These are phyloP conservation scores for Pseudocercospora fuligena DNA, from an alignment of 2,329 filamentous ascomycete genomes.

Conservation along the genomic window DNA sequence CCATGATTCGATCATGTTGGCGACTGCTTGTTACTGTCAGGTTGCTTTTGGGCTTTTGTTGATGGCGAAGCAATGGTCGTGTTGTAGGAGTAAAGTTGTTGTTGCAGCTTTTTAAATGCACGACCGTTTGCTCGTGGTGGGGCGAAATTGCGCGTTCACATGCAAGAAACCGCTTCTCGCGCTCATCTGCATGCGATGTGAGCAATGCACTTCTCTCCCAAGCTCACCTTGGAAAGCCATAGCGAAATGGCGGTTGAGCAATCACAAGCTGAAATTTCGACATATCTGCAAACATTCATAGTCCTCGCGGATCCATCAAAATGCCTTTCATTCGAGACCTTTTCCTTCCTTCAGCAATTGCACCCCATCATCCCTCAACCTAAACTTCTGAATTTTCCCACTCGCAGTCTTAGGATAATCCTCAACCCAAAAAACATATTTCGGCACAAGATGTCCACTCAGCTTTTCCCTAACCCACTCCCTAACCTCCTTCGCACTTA, in stretches of 20 bases:
- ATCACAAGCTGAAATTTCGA: not conserved
- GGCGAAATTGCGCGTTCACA: not conserved
- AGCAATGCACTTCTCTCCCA: too few species aligned
- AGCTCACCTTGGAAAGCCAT: not conserved
- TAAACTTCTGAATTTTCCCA: conserved; percentile 97
- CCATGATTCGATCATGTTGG: conserved; percentile 13
- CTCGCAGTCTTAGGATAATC: conserved; percentile 94
- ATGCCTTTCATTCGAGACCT: conserved; percentile 21
- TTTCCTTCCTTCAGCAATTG: conserved; percentile 51
- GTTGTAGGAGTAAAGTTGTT: not conserved
- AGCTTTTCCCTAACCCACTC: conserved; percentile 74
- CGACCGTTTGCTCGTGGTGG: not conserved
- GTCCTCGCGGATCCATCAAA: not conserved
- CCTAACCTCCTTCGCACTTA: conserved; percentile 66
- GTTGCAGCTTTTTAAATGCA: not conserved
- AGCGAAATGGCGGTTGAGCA: not conserved
- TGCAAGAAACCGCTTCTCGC: not conserved
- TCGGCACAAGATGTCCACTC: conserved; percentile 78
- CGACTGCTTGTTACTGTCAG: not conserved
- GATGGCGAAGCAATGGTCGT: too few species aligned
- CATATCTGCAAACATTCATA: not conserved
- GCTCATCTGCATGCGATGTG: not conserved
- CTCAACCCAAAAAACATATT: conserved; percentile 83
- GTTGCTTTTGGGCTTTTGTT: not conserved
- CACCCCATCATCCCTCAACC: conserved; percentile 70